Evolutionary conservation across 495 filamentous ascomycete species (phyloP).

Genomic region (Parmelia sp.): DNA sequence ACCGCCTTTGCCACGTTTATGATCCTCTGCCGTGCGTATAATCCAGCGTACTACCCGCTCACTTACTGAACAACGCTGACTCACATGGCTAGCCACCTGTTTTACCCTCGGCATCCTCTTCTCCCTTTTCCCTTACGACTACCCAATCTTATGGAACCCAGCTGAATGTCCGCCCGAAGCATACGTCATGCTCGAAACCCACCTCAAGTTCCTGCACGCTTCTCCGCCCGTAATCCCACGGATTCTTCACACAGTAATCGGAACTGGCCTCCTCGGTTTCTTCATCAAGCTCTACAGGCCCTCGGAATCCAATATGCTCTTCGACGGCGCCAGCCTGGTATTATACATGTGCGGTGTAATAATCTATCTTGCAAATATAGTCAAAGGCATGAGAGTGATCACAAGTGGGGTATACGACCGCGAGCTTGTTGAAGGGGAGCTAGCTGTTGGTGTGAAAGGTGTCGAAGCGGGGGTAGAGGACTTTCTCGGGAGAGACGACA

Average conservation of each 20-base stretch:
- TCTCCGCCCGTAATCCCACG: conserved; percentile 86
- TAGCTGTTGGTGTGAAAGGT: conserved; percentile 34
- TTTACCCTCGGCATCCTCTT: conserved; percentile 99
- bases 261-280: conserved; percentile 81
- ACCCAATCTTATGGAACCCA: conserved; percentile 87
- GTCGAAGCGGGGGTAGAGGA: conserved; percentile 37
- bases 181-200: conserved; percentile 74
- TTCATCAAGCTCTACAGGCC: conserved; percentile 89
- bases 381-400: conserved; percentile 82
- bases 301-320: conserved; percentile 87
- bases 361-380: conserved; percentile 89
- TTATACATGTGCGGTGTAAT: conserved; percentile 87
- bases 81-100: conserved; percentile 57
- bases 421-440: conserved; percentile 42
- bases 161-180: conserved; percentile 54
- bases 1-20: conserved; percentile 83
- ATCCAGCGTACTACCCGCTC: conserved; percentile 6
- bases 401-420: conserved; percentile 48
- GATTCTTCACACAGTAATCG: conserved; percentile 87
- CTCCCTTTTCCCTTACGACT: conserved; percentile 95
- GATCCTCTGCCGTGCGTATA: conserved; percentile 79
- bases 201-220: conserved; percentile 78
- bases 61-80: not conserved
- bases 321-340: conserved; percentile 86
- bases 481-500: conserved; percentile 69